phyloP scores from a whole-genome alignment of 805 yeast genomes.

The Saturnispora gosingensis region DNA sequence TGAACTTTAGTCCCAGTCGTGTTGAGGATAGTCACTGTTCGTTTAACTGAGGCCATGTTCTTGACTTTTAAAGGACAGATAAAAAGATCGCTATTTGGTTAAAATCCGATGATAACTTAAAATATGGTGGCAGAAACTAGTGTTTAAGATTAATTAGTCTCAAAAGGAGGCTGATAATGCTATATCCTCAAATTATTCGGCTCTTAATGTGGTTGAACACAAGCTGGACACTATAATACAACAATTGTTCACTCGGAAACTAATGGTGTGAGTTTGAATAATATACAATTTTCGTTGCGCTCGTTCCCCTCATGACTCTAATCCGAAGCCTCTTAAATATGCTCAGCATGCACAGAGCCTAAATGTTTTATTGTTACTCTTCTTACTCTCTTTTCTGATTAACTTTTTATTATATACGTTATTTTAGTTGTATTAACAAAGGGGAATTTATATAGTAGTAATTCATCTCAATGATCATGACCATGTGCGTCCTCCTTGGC shows the following conservation, averaged over 20 bases:
- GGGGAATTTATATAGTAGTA: background rate
- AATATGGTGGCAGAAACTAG: background rate
- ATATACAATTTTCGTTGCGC: constrained; percentile 7
- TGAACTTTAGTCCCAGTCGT: constrained; percentile 17
- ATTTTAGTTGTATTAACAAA: background rate
- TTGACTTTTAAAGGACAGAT: background rate
- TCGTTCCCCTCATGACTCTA: constrained; percentile 7
- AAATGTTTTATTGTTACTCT: background rate
- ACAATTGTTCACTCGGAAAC: background rate
- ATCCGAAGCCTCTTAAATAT: background rate
- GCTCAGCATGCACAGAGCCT: background rate
- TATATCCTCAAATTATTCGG: background rate
- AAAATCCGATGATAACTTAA: background rate
- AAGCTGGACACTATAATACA: background rate
- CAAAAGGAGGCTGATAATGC: background rate
- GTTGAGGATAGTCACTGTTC: background rate
- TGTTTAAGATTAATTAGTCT: background rate
- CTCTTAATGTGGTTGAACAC: constrained; percentile 5
- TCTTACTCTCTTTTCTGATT: background rate
- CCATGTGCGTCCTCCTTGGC: constrained; percentile 88
- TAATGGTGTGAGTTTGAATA: background rate
- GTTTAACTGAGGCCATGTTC: constrained; percentile 1
- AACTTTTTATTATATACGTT: background rate
- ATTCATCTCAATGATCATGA: constrained; percentile 30
- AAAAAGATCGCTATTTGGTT: background rate